Conservation (phyloP, 1,284 basidiomycete genomes). For the Ceratobasidium sp. region DNA sequence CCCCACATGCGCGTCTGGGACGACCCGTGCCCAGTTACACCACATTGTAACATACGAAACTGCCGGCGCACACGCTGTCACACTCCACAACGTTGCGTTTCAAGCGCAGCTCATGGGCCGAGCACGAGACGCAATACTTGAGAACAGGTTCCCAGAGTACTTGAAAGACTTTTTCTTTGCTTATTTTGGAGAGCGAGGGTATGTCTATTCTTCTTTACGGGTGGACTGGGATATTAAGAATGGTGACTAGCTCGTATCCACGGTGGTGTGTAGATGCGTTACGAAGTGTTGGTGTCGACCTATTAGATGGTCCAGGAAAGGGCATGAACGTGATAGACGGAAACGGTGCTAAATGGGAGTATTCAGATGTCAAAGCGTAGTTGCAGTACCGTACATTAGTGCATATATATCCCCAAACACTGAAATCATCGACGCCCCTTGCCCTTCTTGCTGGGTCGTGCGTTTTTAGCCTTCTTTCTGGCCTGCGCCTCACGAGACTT, state of each 20-base stretch:
- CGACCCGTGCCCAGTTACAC: slow-evolving; percentile 75
- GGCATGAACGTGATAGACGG: slow-evolving; percentile 65
- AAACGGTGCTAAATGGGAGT: slow-evolving; percentile 78
- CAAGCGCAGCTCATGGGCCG: slow-evolving; percentile 84
- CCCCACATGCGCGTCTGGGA: slow-evolving; percentile 74
- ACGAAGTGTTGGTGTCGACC: slow-evolving; percentile 76
- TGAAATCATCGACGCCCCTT: slow-evolving; percentile 45
- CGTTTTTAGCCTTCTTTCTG: slow-evolving; percentile 77
- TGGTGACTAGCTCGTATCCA: slow-evolving; percentile 64
- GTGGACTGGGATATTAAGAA: background rate
- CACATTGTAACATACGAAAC: slow-evolving; percentile 80
- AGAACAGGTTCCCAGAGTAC: slow-evolving; percentile 78
- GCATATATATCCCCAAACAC: background rate
- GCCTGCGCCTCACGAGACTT: slow-evolving; percentile 73
- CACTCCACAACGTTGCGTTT: slow-evolving; percentile 82
- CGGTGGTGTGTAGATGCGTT: slow-evolving; percentile 85
- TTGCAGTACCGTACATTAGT: background rate
- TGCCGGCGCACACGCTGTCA: slow-evolving; percentile 79
- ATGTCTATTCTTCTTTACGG: slow-evolving; percentile 39
- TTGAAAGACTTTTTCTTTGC: slow-evolving; percentile 74
- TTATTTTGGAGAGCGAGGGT: slow-evolving; percentile 67
- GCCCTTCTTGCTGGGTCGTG: slow-evolving; percentile 61
- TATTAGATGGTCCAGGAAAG: slow-evolving; percentile 63
- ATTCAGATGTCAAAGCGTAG: slow-evolving; percentile 51
- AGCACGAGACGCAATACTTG: slow-evolving; percentile 79